A percentile compares a stretch with the other conserved stretches of the same genome.
Evolutionary conservation across 768 basidiomycete genomes (phyloP).

Genomic region (Calvatia gigantea): DNA sequence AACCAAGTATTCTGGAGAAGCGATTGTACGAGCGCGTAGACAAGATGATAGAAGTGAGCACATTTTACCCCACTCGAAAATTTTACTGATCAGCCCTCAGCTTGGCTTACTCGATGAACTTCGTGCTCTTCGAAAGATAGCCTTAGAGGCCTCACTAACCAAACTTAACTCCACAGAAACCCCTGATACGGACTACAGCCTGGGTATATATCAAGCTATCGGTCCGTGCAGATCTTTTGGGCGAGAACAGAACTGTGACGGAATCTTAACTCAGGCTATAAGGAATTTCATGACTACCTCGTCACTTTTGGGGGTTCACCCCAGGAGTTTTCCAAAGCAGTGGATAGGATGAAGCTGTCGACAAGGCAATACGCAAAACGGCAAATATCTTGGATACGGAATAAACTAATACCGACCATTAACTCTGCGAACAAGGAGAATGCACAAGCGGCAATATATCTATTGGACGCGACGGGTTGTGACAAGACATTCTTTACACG

Average conservation of each 20-base stretch:
- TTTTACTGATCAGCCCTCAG: conserved; percentile 30
- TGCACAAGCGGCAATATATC: conserved; percentile 35
- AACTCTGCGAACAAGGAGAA: conserved; percentile 41
- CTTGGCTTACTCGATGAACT: conserved; percentile 83
- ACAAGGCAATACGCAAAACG: conserved; percentile 90
- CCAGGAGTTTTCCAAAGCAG: conserved; percentile 47
- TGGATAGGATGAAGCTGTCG: conserved; percentile 79
- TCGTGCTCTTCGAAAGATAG: conserved; percentile 41
- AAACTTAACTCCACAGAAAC: neutral
- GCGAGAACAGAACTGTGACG: neutral
- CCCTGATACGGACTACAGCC: conserved; percentile 53
- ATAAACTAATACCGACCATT: conserved; percentile 80
- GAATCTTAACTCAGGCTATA: conserved; percentile 62
- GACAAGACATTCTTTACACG: neutral
- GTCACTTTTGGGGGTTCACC: conserved; percentile 33
- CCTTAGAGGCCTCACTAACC: conserved; percentile 10
- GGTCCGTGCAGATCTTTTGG: conserved; percentile 39
- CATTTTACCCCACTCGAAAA: neutral
- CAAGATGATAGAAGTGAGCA: conserved; percentile 78
- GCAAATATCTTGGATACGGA: conserved; percentile 89
- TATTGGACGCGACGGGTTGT: conserved; percentile 69
- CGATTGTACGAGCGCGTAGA: conserved; percentile 82
- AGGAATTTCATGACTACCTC: conserved; percentile 78
- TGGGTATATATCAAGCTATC: conserved; percentile 93
- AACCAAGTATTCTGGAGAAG: conserved; percentile 53